Conservation (phyloP, 2,329 filamentous ascomycete genomes). For the Bertia moriformis region DNA sequence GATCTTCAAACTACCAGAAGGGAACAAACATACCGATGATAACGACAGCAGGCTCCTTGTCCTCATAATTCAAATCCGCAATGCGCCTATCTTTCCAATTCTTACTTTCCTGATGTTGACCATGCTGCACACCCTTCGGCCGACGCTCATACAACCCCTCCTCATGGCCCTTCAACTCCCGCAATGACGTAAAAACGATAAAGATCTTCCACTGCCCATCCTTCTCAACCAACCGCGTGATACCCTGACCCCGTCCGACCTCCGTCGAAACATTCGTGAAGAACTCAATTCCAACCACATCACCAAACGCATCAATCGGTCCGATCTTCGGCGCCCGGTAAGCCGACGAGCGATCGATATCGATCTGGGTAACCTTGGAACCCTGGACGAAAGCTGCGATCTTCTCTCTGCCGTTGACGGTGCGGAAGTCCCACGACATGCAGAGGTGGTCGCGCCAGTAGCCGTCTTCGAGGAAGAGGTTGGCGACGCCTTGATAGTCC, state of each 20-base stretch:
- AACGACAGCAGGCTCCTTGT: slow-evolving; percentile 39
- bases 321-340: slow-evolving; percentile 25
- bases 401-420: slow-evolving; percentile 24
- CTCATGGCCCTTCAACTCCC: slow-evolving; percentile 35
- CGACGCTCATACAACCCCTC: slow-evolving; percentile 30
- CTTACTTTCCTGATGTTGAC: slow-evolving; percentile 29
- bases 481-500: slow-evolving; percentile 16
- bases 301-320: slow-evolving; percentile 31
- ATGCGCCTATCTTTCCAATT: slow-evolving; percentile 45
- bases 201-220: slow-evolving; percentile 42
- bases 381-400: slow-evolving; percentile 22
- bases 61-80: slow-evolving; percentile 28
- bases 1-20: slow-evolving; percentile 3
- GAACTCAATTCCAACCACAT: slow-evolving; percentile 35
- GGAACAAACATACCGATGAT: slow-evolving; percentile 35
- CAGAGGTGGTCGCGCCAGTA: slow-evolving; percentile 46
- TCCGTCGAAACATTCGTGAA: slow-evolving; percentile 38
- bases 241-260: slow-evolving; percentile 37
- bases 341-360: slow-evolving; percentile 27
- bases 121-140: slow-evolving; percentile 40
- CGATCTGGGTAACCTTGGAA: slow-evolving; percentile 24
- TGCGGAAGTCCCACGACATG: slow-evolving; percentile 39
- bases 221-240: slow-evolving; percentile 31
- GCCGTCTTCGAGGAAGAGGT: slow-evolving; percentile 26
- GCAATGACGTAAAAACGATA: slow-evolving; percentile 45